Conservation (phyloP, 129 eudicot genomes). For the Pittosporum tobira region DNA sequence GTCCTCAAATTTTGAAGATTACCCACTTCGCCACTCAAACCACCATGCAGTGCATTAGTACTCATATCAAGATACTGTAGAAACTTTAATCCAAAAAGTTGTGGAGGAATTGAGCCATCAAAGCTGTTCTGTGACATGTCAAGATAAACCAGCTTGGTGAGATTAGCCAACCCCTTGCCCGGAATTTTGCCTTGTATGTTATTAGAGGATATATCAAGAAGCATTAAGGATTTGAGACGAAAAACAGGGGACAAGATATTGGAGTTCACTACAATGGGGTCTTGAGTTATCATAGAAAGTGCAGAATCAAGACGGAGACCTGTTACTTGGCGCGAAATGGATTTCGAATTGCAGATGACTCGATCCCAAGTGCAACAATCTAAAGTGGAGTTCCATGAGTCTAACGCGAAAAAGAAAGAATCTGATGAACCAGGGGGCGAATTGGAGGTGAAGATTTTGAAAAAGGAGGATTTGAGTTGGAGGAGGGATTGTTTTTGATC, state of each 20-base stretch:
- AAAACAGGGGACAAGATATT: conserved; percentile 37
- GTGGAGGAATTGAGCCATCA: conserved; percentile 29
- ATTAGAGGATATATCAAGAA: conserved; percentile 39
- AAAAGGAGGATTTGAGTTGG: conserved; percentile 13
- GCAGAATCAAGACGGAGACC: conserved; percentile 26
- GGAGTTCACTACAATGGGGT: conserved; percentile 10
- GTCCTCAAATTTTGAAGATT: conserved; percentile 25
- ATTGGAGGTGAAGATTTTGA: not conserved
- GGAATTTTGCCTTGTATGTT: conserved; percentile 28
- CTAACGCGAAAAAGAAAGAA: conserved; percentile 1
- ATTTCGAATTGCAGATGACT: conserved; percentile 22
- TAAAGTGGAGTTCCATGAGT: conserved; percentile 35
- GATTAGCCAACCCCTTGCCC: conserved; percentile 33
- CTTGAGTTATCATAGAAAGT: conserved; percentile 4
- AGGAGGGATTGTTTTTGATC: conserved; percentile 31
- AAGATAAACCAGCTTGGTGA: conserved; percentile 38
- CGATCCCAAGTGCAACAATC: conserved; percentile 51
- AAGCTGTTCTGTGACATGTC: conserved; percentile 42
- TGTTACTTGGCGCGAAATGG: conserved; percentile 5
- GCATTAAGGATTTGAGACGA: conserved; percentile 19
- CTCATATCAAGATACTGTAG: conserved; percentile 39
- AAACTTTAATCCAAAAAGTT: conserved; percentile 21
- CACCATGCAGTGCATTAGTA: conserved; percentile 28
- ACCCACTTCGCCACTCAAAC: conserved; percentile 28
- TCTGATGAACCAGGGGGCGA: conserved; percentile 6